Percentiles rank a stretch among this genome's conserved stretches.
Evolutionary conservation across 306 rosid genomes (phyloP).

Genomic region (Rosa multiflora): DNA sequence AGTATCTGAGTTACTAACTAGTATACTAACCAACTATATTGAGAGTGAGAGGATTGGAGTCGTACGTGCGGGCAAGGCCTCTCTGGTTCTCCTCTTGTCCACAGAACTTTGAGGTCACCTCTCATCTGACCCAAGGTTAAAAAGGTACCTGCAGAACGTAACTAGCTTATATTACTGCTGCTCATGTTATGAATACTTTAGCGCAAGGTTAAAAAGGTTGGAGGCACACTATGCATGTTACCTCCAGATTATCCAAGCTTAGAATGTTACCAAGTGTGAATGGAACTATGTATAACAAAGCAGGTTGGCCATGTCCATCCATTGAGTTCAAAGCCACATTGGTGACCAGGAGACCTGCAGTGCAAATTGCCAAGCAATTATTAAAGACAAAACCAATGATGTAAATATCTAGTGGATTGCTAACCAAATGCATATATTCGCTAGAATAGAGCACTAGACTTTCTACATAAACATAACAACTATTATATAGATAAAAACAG

Average conservation of each 20-base stretch:
- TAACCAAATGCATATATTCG: neutral
- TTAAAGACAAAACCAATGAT: neutral
- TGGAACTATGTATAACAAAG: constrained; percentile 96
- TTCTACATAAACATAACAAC: neutral
- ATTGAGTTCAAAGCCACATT: constrained; percentile 93
- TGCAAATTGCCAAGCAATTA: constrained; percentile 17
- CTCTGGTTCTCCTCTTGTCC: constrained; percentile 94
- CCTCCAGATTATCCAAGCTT: neutral
- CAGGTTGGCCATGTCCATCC: constrained; percentile 99
- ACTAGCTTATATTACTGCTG: too few species aligned
- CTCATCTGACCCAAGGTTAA: constrained; percentile 40
- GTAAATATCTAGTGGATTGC: neutral
- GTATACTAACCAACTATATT: too few species aligned
- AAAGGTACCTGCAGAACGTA: too few species aligned
- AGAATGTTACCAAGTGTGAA: constrained; percentile 76
- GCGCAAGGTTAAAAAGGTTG: too few species aligned
- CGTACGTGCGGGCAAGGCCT: constrained; percentile 76
- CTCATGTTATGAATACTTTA: too few species aligned
- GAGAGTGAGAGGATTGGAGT: constrained; percentile 50
- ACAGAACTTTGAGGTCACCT: constrained; percentile 82
- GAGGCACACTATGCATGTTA: too few species aligned
- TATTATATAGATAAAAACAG: neutral
- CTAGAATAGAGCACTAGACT: neutral
- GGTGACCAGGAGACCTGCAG: constrained; percentile 83
- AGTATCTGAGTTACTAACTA: constrained; percentile 16